Percentiles rank a stretch among this genome's conserved stretches.
These are phyloP conservation scores for Eragrostis curvula DNA, from an alignment of 176 grass and related monocot species.

Conservation along the genomic window DNA sequence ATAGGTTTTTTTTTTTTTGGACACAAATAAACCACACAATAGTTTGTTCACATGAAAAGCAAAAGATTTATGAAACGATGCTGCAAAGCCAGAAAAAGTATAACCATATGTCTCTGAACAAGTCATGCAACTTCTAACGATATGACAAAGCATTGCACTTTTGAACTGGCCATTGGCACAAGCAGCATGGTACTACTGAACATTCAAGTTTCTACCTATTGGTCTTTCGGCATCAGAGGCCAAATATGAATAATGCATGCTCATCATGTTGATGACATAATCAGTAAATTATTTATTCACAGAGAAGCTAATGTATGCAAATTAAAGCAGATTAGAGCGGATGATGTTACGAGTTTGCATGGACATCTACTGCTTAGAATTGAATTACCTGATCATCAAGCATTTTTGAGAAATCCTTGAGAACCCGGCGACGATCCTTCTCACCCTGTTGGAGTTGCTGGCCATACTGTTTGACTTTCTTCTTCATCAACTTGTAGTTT, in stretches of 20 bases:
- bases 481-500: constrained; percentile 99
- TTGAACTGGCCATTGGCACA: constrained; percentile 4
- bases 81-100: background rate
- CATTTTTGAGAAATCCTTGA: constrained; percentile 97
- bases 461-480: constrained; percentile 90
- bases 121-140: background rate
- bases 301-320: constrained; percentile 34
- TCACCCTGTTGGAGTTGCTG: constrained; percentile 76
- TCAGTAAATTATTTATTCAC: constrained; percentile 38
- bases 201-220: background rate
- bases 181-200: background rate
- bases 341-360: background rate
- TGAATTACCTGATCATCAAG: constrained; percentile 93
- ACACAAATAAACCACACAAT: constrained; percentile 21
- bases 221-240: background rate
- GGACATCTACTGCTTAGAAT: constrained; percentile 6
- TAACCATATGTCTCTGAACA: constrained; percentile 5
- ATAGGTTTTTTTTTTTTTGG: no score
- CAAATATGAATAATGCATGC: constrained; percentile 33
- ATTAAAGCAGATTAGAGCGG: constrained; percentile 28
- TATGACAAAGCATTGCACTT: background rate
- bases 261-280: constrained; percentile 33
- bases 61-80: background rate
- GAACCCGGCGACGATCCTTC: constrained; percentile 78
- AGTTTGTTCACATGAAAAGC: background rate